Evolutionary conservation across 2,329 filamentous ascomycete species (phyloP).

Genomic region (Phaeosphaeriaceae sp.): DNA sequence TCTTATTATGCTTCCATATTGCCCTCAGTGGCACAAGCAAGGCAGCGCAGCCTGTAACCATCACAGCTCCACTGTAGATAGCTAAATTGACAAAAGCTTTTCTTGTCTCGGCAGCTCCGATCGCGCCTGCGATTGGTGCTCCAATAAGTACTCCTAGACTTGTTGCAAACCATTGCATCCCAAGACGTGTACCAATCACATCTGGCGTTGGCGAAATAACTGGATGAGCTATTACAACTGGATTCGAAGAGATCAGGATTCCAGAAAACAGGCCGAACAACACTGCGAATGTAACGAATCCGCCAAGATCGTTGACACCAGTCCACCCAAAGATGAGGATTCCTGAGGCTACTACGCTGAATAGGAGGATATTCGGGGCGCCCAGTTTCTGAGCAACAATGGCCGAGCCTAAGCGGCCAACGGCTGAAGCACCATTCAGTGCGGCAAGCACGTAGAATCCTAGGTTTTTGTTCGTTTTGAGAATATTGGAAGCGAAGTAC

Average conservation of each 20-base stretch:
- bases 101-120: too few species aligned
- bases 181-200: too few species aligned
- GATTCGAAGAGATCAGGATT: background rate
- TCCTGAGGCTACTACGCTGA: background rate
- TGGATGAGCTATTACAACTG: too few species aligned
- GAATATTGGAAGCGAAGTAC: background rate
- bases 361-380: background rate
- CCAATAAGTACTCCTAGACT: too few species aligned
- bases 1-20: too few species aligned
- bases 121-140: too few species aligned
- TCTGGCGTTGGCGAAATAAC: too few species aligned
- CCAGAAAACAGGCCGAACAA: background rate
- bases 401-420: background rate
- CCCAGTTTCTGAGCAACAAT: background rate
- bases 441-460: background rate
- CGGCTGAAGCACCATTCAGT: background rate
- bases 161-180: too few species aligned
- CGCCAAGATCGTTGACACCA: background rate
- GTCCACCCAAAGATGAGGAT: background rate
- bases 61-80: too few species aligned
- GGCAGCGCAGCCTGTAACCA: too few species aligned
- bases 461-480: background rate
- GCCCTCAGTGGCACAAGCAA: too few species aligned
- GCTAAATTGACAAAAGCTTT: too few species aligned
- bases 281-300: background rate